These are phyloP conservation scores for maize (Zea mays) DNA, from an alignment of 176 grass and related monocot genomes.

Conservation along the genomic window DNA sequence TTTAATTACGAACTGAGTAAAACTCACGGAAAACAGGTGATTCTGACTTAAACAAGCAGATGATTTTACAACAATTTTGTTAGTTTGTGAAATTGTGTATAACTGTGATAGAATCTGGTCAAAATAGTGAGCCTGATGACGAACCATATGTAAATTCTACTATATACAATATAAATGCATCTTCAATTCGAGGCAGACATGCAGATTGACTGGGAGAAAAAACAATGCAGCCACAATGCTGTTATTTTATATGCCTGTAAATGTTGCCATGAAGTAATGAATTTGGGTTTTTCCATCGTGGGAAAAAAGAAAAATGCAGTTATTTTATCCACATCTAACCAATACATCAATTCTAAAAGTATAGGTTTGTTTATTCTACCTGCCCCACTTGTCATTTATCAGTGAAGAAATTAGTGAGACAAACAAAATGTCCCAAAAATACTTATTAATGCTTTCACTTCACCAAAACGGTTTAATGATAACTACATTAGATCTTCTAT, in stretches of 20 bases:
- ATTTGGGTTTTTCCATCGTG: neutral
- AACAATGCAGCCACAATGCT: neutral
- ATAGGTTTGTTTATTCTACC: neutral
- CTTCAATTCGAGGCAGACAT: neutral
- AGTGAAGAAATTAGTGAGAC: neutral
- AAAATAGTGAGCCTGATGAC: neutral
- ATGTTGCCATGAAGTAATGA: neutral
- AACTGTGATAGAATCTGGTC: neutral
- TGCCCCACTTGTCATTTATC: neutral
- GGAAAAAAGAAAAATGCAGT: neutral
- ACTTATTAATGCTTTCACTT: conserved; percentile 7
- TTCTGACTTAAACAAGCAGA: conserved; percentile 23
- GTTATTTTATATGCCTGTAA: neutral
- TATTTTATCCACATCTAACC: neutral
- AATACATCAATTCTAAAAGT: conserved; percentile 1
- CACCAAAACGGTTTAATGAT: conserved; percentile 9
- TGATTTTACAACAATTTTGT: neutral
- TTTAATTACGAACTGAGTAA: conserved; percentile 17
- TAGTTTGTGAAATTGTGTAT: neutral
- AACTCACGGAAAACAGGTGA: conserved; percentile 8
- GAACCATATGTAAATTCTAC: neutral
- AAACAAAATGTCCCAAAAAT: neutral
- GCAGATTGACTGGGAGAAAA: neutral
- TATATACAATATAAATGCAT: conserved; percentile 2
- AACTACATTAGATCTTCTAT: conserved; percentile 10